A percentile compares a stretch with the other conserved stretches of the same genome.
Evolutionary conservation across 257 asterid genomes (phyloP).

Genomic region (Parsonsia alboflavescens): DNA sequence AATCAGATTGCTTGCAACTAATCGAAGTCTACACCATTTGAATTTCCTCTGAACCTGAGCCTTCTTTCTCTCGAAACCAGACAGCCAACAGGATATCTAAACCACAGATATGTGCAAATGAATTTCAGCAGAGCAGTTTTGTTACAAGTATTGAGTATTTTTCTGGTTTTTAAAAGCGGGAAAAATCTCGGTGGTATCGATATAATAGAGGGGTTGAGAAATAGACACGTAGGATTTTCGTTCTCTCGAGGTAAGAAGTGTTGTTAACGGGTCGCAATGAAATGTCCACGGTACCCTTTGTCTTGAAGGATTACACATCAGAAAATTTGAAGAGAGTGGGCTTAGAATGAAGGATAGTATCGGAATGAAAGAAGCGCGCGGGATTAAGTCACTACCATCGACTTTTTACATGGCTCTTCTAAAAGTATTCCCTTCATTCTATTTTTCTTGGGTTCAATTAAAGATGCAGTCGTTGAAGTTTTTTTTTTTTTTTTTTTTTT

Average conservation of each 20-base stretch:
- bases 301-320: not conserved
- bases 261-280: not conserved
- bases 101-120: not conserved
- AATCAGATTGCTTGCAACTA: not conserved
- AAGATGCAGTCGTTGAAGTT: too few species aligned
- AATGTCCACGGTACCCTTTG: not conserved
- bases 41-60: not conserved
- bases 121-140: not conserved
- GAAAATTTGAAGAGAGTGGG: not conserved
- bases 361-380: too few species aligned
- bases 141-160: not conserved
- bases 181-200: constrained; percentile 16
- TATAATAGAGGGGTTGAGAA: constrained; percentile 25
- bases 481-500: too few species aligned
- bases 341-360: too few species aligned
- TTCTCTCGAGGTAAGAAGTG: not conserved
- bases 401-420: too few species aligned
- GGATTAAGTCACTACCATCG: too few species aligned
- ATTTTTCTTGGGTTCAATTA: too few species aligned
- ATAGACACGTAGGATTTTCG: constrained; percentile 33
- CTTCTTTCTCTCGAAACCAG: constrained; percentile 25
- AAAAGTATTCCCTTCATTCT: too few species aligned
- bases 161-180: constrained; percentile 33
- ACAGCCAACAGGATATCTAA: constrained; percentile 30
- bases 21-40: not conserved